A percentile compares a stretch with the other conserved stretches of the same genome.
These are phyloP conservation scores for Aspergillus pseudoviridinutans DNA, from an alignment of 2,329 filamentous ascomycete species.

Conservation along the genomic window DNA sequence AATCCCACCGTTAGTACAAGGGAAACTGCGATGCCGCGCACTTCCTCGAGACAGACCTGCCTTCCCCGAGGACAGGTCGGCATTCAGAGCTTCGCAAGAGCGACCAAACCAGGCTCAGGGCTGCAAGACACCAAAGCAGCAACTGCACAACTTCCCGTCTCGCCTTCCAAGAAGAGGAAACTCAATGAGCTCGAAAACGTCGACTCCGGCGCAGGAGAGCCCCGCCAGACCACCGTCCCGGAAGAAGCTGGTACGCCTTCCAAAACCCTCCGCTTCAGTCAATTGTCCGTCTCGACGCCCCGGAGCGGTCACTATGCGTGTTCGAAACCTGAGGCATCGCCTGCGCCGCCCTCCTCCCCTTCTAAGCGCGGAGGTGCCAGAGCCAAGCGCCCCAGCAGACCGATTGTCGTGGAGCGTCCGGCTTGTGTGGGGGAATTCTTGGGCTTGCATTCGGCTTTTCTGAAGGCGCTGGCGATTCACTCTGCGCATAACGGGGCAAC, in stretches of 20 bases:
- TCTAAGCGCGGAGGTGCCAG: conserved; percentile 19
- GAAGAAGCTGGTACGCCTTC: conserved; percentile 27
- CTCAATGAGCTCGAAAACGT: conserved; percentile 31
- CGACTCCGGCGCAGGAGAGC: conserved; percentile 20
- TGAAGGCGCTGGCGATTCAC: conserved; percentile 65
- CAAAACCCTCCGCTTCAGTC: conserved; percentile 30
- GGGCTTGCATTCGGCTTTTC: conserved; percentile 61
- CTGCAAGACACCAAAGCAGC: conserved; percentile 22
- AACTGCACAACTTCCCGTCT: conserved; percentile 22
- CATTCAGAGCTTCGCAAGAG: conserved; percentile 43
- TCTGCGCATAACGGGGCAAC: conserved; percentile 63
- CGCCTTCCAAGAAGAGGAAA: conserved; percentile 41
- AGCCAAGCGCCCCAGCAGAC: conserved; percentile 20
- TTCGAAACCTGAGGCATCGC: conserved; percentile 6
- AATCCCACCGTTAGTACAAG: conserved; percentile 9
- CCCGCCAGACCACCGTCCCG: conserved; percentile 1
- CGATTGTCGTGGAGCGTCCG: conserved; percentile 13
- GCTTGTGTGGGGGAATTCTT: conserved; percentile 50
- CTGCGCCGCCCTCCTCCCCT: conserved; percentile 20
- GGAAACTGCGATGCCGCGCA: conserved; percentile 30
- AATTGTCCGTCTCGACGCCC: conserved; percentile 32
- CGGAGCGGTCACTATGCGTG: conserved; percentile 26
- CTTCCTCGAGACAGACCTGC: conserved; percentile 26
- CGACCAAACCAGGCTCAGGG: conserved; percentile 38
- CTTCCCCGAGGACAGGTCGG: conserved; percentile 35